A percentile compares a stretch with the other conserved stretches of the same genome.
These are phyloP conservation scores for Favolaschia claudopus DNA, from an alignment of 768 basidiomycete genomes.

Conservation along the genomic window DNA sequence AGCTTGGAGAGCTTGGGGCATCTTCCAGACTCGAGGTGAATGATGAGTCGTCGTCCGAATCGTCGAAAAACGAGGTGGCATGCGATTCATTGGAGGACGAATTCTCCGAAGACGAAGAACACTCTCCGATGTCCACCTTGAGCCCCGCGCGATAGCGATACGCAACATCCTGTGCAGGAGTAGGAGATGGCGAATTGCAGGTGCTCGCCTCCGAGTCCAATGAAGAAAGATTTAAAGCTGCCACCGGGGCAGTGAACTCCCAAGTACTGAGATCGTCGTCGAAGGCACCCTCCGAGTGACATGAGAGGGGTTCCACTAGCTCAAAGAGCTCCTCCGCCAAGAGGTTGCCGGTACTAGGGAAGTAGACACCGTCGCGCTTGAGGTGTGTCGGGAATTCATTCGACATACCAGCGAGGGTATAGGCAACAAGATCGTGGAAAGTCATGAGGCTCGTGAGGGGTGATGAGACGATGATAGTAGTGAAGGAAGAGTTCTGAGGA, in stretches of 20 bases:
- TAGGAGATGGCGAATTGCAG: slow-evolving; percentile 35
- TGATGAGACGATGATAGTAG: background rate
- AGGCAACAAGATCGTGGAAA: slow-evolving; percentile 25
- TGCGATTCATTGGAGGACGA: background rate
- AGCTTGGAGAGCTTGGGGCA: slow-evolving; percentile 14
- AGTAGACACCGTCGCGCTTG: slow-evolving; percentile 47
- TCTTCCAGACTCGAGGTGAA: slow-evolving; percentile 11
- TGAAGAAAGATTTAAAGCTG: slow-evolving; percentile 30
- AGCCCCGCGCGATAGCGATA: slow-evolving; percentile 47
- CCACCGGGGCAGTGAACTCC: slow-evolving; percentile 43
- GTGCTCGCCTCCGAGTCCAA: slow-evolving; percentile 34
- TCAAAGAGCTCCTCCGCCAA: slow-evolving; percentile 5
- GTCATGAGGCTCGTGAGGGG: slow-evolving; percentile 13
- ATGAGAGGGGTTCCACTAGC: background rate
- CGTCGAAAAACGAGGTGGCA: slow-evolving; percentile 7
- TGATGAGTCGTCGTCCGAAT: background rate
- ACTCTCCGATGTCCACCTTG: slow-evolving; percentile 26
- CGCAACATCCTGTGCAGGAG: slow-evolving; percentile 50
- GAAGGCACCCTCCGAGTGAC: slow-evolving; percentile 28
- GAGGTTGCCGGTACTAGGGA: slow-evolving; percentile 30
- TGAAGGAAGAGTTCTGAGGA: slow-evolving; percentile 1
- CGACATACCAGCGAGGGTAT: slow-evolving; percentile 8
- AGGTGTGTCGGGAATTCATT: slow-evolving; percentile 5
- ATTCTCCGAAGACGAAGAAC: slow-evolving; percentile 1
- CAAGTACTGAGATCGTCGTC: slow-evolving; percentile 44